These are phyloP conservation scores for Tricholoma furcatifolium DNA, from an alignment of 768 basidiomycete species.

Conservation along the genomic window DNA sequence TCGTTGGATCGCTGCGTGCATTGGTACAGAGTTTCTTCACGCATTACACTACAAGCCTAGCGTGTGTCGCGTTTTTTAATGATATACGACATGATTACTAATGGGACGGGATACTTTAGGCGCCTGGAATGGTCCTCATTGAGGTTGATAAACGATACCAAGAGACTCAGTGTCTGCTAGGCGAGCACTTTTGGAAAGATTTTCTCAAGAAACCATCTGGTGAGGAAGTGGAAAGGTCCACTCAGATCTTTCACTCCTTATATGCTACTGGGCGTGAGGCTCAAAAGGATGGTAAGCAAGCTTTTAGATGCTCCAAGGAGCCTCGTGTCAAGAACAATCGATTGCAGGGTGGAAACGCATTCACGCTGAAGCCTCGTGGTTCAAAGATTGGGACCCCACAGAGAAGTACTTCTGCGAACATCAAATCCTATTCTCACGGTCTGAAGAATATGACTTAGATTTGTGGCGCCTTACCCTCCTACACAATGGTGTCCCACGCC, in stretches of 20 bases:
- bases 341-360: constrained; percentile 50
- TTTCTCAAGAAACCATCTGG: constrained; percentile 38
- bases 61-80: too few species aligned
- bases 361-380: constrained; percentile 40
- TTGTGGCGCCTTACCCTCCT: constrained; percentile 38
- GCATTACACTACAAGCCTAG: constrained; percentile 49
- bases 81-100: neutral
- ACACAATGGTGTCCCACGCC: constrained; percentile 41
- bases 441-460: constrained; percentile 19
- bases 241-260: constrained; percentile 41
- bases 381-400: constrained; percentile 34
- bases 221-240: constrained; percentile 35
- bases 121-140: constrained; percentile 47
- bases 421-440: neutral
- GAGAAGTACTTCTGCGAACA: constrained; percentile 26
- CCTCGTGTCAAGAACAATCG: neutral
- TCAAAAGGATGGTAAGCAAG: constrained; percentile 48
- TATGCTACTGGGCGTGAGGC: constrained; percentile 41
- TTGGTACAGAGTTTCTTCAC: constrained; percentile 35
- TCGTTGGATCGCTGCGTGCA: constrained; percentile 47
- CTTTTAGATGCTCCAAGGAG: neutral
- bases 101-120: constrained; percentile 23
- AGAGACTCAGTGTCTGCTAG: constrained; percentile 37
- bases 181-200: constrained; percentile 50
- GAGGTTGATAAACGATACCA: constrained; percentile 41